Evolutionary conservation across 2,329 filamentous ascomycete genomes (phyloP), one percentile per base, ranked within the genome.

Genomic region (Shiraia bambusicola): DNA sequence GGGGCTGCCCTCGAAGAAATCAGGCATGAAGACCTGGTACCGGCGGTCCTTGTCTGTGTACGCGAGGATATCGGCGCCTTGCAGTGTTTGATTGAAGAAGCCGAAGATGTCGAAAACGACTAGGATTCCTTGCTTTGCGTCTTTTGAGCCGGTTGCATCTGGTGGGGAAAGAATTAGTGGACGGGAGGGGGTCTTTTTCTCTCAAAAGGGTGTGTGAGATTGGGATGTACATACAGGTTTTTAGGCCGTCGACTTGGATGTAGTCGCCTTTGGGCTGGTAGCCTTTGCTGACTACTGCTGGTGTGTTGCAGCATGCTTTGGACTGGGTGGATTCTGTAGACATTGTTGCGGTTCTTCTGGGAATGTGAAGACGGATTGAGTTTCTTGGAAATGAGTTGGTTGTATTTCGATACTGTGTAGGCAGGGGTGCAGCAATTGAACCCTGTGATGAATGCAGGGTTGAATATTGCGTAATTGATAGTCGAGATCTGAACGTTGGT

Each of bases 1-100:
- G 26, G 88, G 86, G 52, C 80, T 77, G 65, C 88, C 90, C 46
- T 87, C 79, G 74, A 95, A 95, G 78, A 88, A 92, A 72, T 96
- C 91, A 19, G 91, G 91, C 50, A 96, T 91, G 71, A 91, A 90
- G 54, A 95, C 87, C 56, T 83, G 83, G 75, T 94, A 93, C 61
- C 87, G 81, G 45, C 75, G 66, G 73, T 79, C 69, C 81, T 87
- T 86, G 77, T 84, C 75, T 25, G 75, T 72, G 53, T 72, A 69
- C 19, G 81, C 77, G 29, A 83, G 76, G 56, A 83, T 83, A 53
- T 84, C 81, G 49, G 80, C 80, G 32, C 81, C 81, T 58, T 84
- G 81, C 13, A 83, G 54, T 8, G 80, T 83, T 59, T 84, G 81
- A 8, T 74, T 72, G 67, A 80, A 83, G 73, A 79, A 83, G 37